These are phyloP conservation scores for Aspergillus japonicus DNA, from an alignment of 2,329 filamentous ascomycete genomes.

Conservation along the genomic window DNA sequence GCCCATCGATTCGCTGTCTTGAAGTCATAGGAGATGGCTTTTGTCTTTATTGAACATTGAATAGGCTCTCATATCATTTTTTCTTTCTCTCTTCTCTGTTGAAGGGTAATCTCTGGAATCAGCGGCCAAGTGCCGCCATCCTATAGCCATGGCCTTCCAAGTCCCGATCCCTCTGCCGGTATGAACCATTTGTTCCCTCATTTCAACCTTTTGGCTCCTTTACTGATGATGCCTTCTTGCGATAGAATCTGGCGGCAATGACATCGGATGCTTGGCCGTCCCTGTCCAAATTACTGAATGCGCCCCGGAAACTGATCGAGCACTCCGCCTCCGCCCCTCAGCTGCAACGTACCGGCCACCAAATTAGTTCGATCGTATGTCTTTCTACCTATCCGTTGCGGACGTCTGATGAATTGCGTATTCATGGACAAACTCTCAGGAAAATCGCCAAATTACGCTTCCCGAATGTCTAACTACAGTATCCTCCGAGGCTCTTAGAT, in stretches of 20 bases:
- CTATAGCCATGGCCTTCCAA: constrained; percentile 53
- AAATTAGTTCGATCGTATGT: constrained; percentile 24
- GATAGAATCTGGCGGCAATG: constrained; percentile 48
- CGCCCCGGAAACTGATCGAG: constrained; percentile 37
- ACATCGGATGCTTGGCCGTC: constrained; percentile 47
- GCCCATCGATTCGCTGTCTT: constrained; percentile 20
- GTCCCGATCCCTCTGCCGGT: constrained; percentile 50
- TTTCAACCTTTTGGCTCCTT: not conserved
- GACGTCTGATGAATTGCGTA: not conserved
- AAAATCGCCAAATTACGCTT: constrained; percentile 15
- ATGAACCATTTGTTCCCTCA: constrained; percentile 21
- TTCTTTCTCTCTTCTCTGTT: not conserved
- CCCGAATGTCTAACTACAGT: constrained; percentile 30
- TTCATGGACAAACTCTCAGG: constrained; percentile 12
- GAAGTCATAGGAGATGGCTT: constrained; percentile 27
- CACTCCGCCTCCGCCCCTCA: constrained; percentile 19
- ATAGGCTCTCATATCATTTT: constrained; percentile 5
- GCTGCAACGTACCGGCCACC: constrained; percentile 15
- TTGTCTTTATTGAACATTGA: constrained; percentile 16
- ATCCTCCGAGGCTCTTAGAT: constrained; percentile 26
- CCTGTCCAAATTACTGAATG: constrained; percentile 39
- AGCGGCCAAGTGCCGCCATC: constrained; percentile 41
- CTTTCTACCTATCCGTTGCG: not conserved
- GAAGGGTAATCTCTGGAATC: constrained; percentile 18
- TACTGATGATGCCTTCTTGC: constrained; percentile 13